Base-by-base conservation (phyloP, 768 basidiomycete genomes). In the Macrolepiota albuminosa region DNA sequence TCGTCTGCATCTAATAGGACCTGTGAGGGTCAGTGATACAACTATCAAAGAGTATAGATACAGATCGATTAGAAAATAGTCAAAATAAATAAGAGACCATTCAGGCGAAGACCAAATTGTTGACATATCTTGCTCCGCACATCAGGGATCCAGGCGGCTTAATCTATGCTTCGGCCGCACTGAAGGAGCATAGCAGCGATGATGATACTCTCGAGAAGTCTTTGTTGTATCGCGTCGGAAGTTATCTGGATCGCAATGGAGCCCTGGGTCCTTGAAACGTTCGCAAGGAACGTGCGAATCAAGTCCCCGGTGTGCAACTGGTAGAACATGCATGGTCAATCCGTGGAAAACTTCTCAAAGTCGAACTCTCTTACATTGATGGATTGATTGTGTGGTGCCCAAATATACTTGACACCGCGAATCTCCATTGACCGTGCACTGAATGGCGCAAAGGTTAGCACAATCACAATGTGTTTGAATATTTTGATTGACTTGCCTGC, bases 101-200 rank as follows among this genome's bases (percentile, higher is more conserved):
- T 40, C 52, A 24, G 26, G 21, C 34, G 3, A 21, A 26, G 6
- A 40, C 24, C 7, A n/a, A 16, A 3, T n/a, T 40, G 24, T n/a
- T 40, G 24, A 33, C 21, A 40, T 50, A 29, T 57, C 18, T 34
- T 36, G 14, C 1, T 4, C 29, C 26, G 40, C 42, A 29, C n/a
- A 33, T 26, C 11, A 8, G 4, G 31, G 7, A 16, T 46, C 6
- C 13, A 14, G 29, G 37, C 21, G n/a, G 34, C 21, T 66, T 66
- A 88, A 63, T 87, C 87, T 26, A 89, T 82, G 70, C 75, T 82
- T 57, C 79, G 81, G n/a, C 87, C 87, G 53, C 77, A 84, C 59
- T 82, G 83, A 47, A 88, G 73, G 26, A 88, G 72, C 6, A 83
- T 64, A 0, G 83, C 77, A 0, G 83, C 84, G 10, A 83, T 74